Conservation (phyloP, 257 asterid species). For the Coffea canephora region DNA sequence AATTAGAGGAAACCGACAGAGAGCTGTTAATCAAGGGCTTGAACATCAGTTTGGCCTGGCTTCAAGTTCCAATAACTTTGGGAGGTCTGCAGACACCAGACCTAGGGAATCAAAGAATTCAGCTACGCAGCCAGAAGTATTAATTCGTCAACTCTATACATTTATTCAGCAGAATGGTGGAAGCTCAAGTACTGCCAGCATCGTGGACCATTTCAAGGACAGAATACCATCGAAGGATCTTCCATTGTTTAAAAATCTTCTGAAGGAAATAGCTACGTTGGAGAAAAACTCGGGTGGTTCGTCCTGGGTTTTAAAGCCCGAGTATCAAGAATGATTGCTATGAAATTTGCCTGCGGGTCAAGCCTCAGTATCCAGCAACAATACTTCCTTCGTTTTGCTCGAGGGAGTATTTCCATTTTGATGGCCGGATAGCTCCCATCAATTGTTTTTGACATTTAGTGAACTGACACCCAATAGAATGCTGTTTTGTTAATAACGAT, state of each 20-base stretch:
- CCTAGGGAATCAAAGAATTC: slow-evolving; percentile 31
- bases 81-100: slow-evolving; percentile 30
- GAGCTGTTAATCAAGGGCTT: slow-evolving; percentile 66
- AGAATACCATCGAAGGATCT: slow-evolving; percentile 77
- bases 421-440: not conserved
- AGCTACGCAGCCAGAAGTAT: slow-evolving; percentile 68
- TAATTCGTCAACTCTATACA: slow-evolving; percentile 85
- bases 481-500: not conserved
- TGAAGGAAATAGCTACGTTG: slow-evolving; percentile 84
- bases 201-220: slow-evolving; percentile 71
- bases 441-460: not conserved
- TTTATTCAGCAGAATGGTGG: slow-evolving; percentile 83
- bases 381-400: not conserved
- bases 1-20: slow-evolving; percentile 63
- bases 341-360: not conserved
- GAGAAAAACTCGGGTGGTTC: slow-evolving; percentile 66
- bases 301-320: slow-evolving; percentile 75
- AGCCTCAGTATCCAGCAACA: not conserved
- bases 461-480: not conserved
- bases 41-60: slow-evolving; percentile 61
- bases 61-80: slow-evolving; percentile 38
- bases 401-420: too few relatives aligned
- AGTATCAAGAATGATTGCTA: slow-evolving; percentile 44
- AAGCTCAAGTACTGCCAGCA: slow-evolving; percentile 61
- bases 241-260: slow-evolving; percentile 79